A percentile compares a stretch with the other conserved stretches of the same genome.
Evolutionary conservation across 2,329 filamentous ascomycete genomes (phyloP).

Genomic region (Colletotrichum tanaceti): DNA sequence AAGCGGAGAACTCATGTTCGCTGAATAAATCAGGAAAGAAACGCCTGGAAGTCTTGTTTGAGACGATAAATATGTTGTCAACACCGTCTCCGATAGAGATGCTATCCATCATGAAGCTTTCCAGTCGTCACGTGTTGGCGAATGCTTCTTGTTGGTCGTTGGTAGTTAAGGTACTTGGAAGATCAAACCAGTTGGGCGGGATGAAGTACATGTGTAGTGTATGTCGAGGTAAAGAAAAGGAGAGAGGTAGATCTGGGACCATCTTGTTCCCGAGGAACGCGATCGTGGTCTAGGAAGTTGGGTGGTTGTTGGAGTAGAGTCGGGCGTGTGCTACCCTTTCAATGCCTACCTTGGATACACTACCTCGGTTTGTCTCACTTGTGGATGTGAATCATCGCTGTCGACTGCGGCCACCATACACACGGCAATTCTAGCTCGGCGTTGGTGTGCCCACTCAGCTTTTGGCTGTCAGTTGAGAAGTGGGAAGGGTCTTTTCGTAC

Average conservation of each 20-base stretch:
- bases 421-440: background rate
- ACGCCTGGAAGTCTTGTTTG: too few relatives aligned
- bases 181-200: background rate
- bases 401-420: too few relatives aligned
- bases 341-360: too few relatives aligned
- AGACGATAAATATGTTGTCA: too few relatives aligned
- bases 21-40: background rate
- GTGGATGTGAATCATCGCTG: too few relatives aligned
- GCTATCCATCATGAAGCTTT: too few relatives aligned
- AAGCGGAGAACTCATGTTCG: background rate
- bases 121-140: too few relatives aligned
- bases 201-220: background rate
- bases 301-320: background rate
- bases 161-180: background rate
- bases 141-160: too few relatives aligned
- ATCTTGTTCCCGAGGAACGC: too few relatives aligned
- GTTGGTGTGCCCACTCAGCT: background rate
- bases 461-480: background rate
- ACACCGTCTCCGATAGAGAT: too few relatives aligned
- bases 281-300: background rate
- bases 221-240: background rate
- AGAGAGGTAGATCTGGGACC: background rate
- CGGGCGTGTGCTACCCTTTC: too few relatives aligned
- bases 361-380: too few relatives aligned
- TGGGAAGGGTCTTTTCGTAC: slow-evolving; percentile 23